A percentile compares a stretch with the other conserved stretches of the same genome.
Evolutionary conservation across 345 rosid species (phyloP).

Genomic region (Lepidium africanum): DNA sequence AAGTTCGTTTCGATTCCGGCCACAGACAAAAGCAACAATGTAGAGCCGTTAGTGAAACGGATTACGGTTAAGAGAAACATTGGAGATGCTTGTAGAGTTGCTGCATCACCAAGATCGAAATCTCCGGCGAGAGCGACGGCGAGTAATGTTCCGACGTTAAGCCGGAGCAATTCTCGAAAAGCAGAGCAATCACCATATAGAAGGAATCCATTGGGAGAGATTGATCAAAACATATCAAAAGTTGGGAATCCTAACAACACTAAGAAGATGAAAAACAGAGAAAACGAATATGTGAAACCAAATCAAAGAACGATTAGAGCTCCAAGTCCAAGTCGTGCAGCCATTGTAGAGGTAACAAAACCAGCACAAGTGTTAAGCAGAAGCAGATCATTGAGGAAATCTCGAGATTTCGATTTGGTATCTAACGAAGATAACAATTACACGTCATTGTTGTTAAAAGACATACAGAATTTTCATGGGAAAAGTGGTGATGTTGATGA

Average conservation of each 20-base stretch:
- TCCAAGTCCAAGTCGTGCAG: background rate
- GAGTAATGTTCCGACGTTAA: slow-evolving; percentile 44
- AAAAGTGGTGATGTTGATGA: slow-evolving; percentile 24
- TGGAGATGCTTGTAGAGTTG: slow-evolving; percentile 30
- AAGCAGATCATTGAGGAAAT: slow-evolving; percentile 65
- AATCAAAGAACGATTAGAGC: slow-evolving; percentile 9
- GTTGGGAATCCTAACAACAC: background rate
- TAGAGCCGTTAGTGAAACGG: slow-evolving; percentile 30
- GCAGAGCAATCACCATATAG: slow-evolving; percentile 71
- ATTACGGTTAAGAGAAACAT: slow-evolving; percentile 65
- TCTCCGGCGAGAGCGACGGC: slow-evolving; percentile 37
- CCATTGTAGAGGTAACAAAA: background rate
- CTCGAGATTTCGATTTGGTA: slow-evolving; percentile 48
- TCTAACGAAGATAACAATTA: slow-evolving; percentile 36
- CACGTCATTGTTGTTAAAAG: slow-evolving; percentile 62
- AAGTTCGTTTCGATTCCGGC: slow-evolving; percentile 86
- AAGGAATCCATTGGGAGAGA: slow-evolving; percentile 62
- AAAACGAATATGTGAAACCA: slow-evolving; percentile 3
- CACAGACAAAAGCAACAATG: slow-evolving; percentile 43
- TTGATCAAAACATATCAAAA: slow-evolving; percentile 46
- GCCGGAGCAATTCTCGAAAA: slow-evolving; percentile 40
- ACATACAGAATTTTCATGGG: slow-evolving; percentile 81
- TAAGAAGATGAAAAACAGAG: slow-evolving; percentile 23
- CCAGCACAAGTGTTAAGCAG: slow-evolving; percentile 43
- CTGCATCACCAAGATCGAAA: slow-evolving; percentile 66